phyloP scores from a whole-genome alignment of 2,329 filamentous ascomycete genomes.

The Botrytis medusae region DNA sequence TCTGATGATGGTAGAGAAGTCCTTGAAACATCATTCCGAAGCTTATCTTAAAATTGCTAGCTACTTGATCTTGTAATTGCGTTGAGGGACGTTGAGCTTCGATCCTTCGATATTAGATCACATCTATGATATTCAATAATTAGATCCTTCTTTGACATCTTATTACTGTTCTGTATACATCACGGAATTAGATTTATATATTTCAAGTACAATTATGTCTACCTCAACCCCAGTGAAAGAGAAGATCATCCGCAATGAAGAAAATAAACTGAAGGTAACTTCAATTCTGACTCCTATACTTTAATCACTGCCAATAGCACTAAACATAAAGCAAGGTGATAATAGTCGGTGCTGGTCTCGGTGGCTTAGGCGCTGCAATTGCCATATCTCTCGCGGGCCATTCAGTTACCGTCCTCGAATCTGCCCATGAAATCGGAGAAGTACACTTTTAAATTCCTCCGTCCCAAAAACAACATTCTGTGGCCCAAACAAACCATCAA shows the following conservation, averaged over 20 bases:
- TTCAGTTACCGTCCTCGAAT: constrained; percentile 45
- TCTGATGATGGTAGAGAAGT: background rate
- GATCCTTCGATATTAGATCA: background rate
- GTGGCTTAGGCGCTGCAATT: constrained; percentile 48
- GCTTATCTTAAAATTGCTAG: background rate
- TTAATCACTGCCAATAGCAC: background rate
- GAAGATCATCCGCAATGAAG: constrained; percentile 3
- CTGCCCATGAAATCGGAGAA: constrained; percentile 44
- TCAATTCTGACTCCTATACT: background rate
- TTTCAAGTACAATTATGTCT: background rate
- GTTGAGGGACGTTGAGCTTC: background rate
- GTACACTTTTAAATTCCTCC: constrained; percentile 37
- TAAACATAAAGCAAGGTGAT: constrained; percentile 40
- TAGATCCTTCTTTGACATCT: background rate
- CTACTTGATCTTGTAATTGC: background rate
- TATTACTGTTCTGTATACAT: background rate
- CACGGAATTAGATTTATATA: too few species aligned
- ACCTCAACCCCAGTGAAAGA: background rate
- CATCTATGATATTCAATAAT: background rate
- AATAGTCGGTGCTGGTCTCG: constrained; percentile 56
- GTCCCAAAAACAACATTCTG: background rate
- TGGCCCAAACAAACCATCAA: background rate
- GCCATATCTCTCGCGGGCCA: constrained; percentile 39
- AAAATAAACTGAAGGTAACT: constrained; percentile 29
- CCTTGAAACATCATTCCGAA: background rate